A percentile compares a stretch with the other conserved stretches of the same genome.
phyloP scores from a whole-genome alignment of 192 early-diverging fungal genomes.

The Gigaspora rosea region DNA sequence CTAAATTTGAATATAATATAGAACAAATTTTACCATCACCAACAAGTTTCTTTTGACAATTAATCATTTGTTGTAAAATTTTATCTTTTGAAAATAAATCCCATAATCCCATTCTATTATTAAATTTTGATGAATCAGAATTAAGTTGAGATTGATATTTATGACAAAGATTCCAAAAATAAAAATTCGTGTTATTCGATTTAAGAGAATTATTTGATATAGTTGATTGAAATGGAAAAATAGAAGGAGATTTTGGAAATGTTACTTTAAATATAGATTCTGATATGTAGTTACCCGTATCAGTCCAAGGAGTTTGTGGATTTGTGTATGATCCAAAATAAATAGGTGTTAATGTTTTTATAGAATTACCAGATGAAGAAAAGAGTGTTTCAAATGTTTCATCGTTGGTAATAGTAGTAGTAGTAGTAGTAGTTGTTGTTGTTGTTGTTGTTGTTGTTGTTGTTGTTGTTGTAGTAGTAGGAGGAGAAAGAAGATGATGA shows the following conservation, averaged over 20 bases:
- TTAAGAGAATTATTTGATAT: background rate
- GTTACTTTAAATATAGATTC: background rate
- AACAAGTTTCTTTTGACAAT: too few species aligned
- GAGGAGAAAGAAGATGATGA: background rate
- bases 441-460: too few species aligned
- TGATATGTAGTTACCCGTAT: background rate
- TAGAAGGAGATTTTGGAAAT: background rate
- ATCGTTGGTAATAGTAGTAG: background rate
- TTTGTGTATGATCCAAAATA: background rate
- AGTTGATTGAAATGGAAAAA: background rate
- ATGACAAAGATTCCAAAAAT: constrained; percentile 8
- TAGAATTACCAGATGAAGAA: background rate
- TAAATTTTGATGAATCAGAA: background rate
- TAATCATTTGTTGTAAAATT: background rate
- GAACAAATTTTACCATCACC: too few species aligned
- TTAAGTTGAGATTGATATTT: background rate
- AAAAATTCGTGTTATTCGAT: background rate
- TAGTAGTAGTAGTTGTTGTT: background rate
- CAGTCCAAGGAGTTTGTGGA: background rate
- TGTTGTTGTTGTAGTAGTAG: background rate
- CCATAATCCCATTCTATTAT: background rate
- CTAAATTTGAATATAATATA: too few species aligned
- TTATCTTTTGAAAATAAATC: constrained; percentile 1
- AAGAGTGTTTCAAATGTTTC: background rate
- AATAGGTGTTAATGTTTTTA: background rate